Conservation (phyloP, 2,329 filamentous ascomycete species). For the Metarhizium humberi region DNA sequence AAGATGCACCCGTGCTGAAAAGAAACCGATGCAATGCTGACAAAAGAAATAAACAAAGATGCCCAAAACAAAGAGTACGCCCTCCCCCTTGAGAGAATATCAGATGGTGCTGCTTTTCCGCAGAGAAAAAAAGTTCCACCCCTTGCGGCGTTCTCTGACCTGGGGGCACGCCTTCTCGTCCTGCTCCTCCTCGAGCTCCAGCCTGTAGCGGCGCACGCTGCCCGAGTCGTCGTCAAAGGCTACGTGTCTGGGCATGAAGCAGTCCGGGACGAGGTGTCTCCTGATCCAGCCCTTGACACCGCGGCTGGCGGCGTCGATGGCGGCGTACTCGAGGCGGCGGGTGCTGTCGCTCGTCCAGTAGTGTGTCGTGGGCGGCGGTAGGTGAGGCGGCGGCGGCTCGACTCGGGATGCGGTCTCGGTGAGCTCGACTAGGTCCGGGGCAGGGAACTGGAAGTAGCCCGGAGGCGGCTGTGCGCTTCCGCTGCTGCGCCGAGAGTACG, state of each 20-base stretch:
- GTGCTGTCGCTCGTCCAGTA: slow-evolving; percentile 60
- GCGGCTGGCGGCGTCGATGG: slow-evolving; percentile 52
- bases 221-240: slow-evolving; percentile 54
- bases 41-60: slow-evolving; percentile 3
- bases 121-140: slow-evolving; percentile 20
- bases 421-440: slow-evolving; percentile 28
- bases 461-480: slow-evolving; percentile 15
- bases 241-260: slow-evolving; percentile 45
- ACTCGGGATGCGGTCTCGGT: slow-evolving; percentile 1
- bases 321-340: slow-evolving; percentile 54
- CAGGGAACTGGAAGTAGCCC: slow-evolving; percentile 41
- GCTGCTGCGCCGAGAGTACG: slow-evolving; percentile 20
- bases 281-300: slow-evolving; percentile 53
- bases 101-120: slow-evolving; percentile 15
- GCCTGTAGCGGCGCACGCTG: slow-evolving; percentile 52
- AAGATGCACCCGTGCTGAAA: slow-evolving; percentile 18
- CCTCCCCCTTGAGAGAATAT: neutral
- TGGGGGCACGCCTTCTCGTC: slow-evolving; percentile 14
- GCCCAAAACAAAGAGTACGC: neutral
- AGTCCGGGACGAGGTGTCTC: slow-evolving; percentile 49
- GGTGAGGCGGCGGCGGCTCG: slow-evolving; percentile 18
- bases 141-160: slow-evolving; percentile 12
- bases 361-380: slow-evolving; percentile 48
- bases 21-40: slow-evolving; percentile 10
- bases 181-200: slow-evolving; percentile 43